Conservation (phyloP, 371 early-diverging fungal genomes). For the Fennellomyces sp. region DNA sequence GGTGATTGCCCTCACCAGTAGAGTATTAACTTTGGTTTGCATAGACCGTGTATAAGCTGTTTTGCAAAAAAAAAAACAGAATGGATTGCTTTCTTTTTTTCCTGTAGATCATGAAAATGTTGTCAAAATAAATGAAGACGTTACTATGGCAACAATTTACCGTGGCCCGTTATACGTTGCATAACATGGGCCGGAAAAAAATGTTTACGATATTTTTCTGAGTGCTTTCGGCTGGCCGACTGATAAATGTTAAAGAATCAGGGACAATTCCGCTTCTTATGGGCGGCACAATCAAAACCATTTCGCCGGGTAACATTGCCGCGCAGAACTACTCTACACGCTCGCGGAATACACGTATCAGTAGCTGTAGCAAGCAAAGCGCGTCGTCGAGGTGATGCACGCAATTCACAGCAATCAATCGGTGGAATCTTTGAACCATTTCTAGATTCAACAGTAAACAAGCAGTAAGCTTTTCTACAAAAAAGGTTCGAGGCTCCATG, state of each 20-base stretch:
- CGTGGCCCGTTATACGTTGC: too few relatives aligned
- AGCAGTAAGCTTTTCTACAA: not conserved
- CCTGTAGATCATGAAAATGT: too few relatives aligned
- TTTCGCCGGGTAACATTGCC: not conserved
- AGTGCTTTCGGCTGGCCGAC: not conserved
- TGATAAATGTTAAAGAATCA: not conserved
- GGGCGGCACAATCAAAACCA: not conserved
- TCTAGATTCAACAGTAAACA: slow-evolving; percentile 18
- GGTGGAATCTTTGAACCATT: slow-evolving; percentile 50
- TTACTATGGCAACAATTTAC: too few relatives aligned
- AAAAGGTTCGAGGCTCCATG: too few relatives aligned
- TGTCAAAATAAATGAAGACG: too few relatives aligned
- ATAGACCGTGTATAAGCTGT: too few relatives aligned
- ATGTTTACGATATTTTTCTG: too few relatives aligned
- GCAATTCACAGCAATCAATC: slow-evolving; percentile 24
- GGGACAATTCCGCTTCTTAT: not conserved
- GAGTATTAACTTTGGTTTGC: too few relatives aligned
- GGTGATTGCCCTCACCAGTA: too few relatives aligned
- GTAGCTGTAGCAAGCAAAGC: not conserved
- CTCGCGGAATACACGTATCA: not conserved
- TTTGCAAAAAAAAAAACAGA: too few relatives aligned
- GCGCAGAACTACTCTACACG: not conserved
- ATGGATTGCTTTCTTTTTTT: too few relatives aligned
- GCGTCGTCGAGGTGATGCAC: not conserved
- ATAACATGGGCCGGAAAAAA: too few relatives aligned